Evolutionary conservation across 2,329 filamentous ascomycete species (phyloP).

Genomic region (Botryotinia globosa): DNA sequence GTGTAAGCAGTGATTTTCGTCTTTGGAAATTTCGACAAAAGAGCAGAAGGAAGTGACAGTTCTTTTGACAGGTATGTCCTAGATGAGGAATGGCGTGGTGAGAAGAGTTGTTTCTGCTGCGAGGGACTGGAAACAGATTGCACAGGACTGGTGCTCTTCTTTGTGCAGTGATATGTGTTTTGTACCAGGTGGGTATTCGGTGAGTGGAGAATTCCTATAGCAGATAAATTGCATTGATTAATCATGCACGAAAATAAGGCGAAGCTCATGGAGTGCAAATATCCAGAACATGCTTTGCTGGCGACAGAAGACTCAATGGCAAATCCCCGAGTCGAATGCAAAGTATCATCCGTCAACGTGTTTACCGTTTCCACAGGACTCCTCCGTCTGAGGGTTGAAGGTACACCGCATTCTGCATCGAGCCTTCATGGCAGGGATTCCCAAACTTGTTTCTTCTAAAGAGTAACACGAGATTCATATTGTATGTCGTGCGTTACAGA

Average conservation of each 20-base stretch:
- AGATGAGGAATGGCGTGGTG: neutral
- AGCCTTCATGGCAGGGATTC: conserved; percentile 10
- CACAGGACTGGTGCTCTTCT: neutral
- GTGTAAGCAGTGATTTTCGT: conserved; percentile 1
- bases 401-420: conserved; percentile 5
- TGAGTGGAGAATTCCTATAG: neutral
- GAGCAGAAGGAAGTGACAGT: neutral
- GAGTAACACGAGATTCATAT: conserved; percentile 8
- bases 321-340: conserved; percentile 4
- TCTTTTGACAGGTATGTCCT: neutral
- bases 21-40: neutral
- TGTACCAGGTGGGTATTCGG: conserved; percentile 1
- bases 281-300: neutral
- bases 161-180: neutral
- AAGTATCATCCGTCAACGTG: conserved; percentile 5
- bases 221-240: neutral
- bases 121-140: neutral
- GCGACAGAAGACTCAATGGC: neutral
- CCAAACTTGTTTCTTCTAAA: neutral
- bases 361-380: neutral
- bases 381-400: conserved; percentile 2
- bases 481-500: neutral
- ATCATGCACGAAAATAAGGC: conserved; percentile 1
- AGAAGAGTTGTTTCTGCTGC: neutral
- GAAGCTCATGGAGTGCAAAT: neutral